These are phyloP conservation scores for Penicillium simplicissimum DNA, from an alignment of 495 filamentous ascomycete species.

Conservation along the genomic window DNA sequence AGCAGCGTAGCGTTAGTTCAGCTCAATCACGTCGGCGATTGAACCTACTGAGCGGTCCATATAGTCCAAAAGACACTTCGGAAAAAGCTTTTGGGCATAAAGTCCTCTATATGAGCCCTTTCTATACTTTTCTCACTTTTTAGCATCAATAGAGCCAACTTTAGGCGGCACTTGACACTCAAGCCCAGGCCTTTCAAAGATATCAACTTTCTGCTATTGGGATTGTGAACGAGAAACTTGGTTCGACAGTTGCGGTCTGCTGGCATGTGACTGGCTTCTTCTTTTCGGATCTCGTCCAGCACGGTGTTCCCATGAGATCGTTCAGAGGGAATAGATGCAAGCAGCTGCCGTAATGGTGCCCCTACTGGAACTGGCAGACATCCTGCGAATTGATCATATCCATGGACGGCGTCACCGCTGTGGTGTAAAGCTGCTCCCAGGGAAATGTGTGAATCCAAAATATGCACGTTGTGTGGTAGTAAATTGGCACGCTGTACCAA, in stretches of 20 bases:
- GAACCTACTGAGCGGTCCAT: slow-evolving; percentile 19
- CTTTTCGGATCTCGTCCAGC: background rate
- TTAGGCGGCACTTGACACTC: background rate
- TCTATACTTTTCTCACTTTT: slow-evolving; percentile 13
- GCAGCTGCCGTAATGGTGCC: slow-evolving; percentile 6
- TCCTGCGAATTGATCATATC: slow-evolving; percentile 19
- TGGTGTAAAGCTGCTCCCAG: slow-evolving; percentile 4
- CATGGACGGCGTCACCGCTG: slow-evolving; percentile 4
- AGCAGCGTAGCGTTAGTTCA: background rate
- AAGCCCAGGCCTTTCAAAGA: slow-evolving; percentile 9
- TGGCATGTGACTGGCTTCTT: background rate
- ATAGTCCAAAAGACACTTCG: slow-evolving; percentile 17
- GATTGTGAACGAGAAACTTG: slow-evolving; percentile 4
- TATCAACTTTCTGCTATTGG: background rate
- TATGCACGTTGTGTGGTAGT: slow-evolving; percentile 7
- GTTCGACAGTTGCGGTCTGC: background rate
- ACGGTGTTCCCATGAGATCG: background rate
- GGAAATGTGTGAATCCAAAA: slow-evolving; percentile 8
- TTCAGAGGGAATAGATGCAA: slow-evolving; percentile 7
- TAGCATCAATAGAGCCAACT: slow-evolving; percentile 6
- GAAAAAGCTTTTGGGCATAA: slow-evolving; percentile 14
- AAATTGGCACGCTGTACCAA: slow-evolving; percentile 9
- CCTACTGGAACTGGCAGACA: slow-evolving; percentile 11
- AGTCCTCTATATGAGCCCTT: slow-evolving; percentile 6
- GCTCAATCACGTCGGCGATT: background rate